phyloP scores from a whole-genome alignment of 768 basidiomycete genomes.

The Hysterangium stoloniferum region DNA sequence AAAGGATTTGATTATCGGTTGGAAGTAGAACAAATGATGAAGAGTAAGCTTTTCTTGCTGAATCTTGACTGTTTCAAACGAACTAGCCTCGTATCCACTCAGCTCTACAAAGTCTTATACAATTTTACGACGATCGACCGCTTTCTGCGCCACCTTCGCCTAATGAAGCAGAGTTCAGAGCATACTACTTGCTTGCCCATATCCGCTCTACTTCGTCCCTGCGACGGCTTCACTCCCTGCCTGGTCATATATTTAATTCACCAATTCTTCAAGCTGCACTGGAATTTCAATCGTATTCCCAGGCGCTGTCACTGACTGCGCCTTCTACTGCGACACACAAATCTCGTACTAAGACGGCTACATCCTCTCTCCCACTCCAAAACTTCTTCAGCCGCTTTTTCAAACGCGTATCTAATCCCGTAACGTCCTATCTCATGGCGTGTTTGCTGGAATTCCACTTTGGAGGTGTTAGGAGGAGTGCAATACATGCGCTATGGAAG shows the following conservation, averaged over 20 bases:
- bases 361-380: slow-evolving; percentile 51
- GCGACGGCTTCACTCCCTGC: slow-evolving; percentile 51
- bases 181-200: slow-evolving; percentile 89
- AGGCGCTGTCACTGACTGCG: slow-evolving; percentile 23
- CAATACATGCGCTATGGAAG: slow-evolving; percentile 11
- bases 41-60: slow-evolving; percentile 48
- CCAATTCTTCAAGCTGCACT: slow-evolving; percentile 81
- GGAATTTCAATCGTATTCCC: slow-evolving; percentile 71
- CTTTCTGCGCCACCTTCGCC: slow-evolving; percentile 38
- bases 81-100: slow-evolving; percentile 1
- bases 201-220: slow-evolving; percentile 74
- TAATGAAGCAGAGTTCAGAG: slow-evolving; percentile 91
- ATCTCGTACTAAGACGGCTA: slow-evolving; percentile 25
- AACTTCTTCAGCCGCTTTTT: slow-evolving; percentile 55
- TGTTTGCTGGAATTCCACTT: slow-evolving; percentile 87
- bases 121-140: slow-evolving; percentile 82
- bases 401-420: slow-evolving; percentile 49
- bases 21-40: slow-evolving; percentile 88
- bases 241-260: slow-evolving; percentile 54
- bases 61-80: background rate
- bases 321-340: slow-evolving; percentile 15
- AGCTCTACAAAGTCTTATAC: slow-evolving; percentile 90
- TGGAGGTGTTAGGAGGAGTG: slow-evolving; percentile 34
- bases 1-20: slow-evolving; percentile 52
- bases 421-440: slow-evolving; percentile 83